Evolutionary conservation across 805 yeast species (phyloP).

Genomic region (Saturnispora besseyi): DNA sequence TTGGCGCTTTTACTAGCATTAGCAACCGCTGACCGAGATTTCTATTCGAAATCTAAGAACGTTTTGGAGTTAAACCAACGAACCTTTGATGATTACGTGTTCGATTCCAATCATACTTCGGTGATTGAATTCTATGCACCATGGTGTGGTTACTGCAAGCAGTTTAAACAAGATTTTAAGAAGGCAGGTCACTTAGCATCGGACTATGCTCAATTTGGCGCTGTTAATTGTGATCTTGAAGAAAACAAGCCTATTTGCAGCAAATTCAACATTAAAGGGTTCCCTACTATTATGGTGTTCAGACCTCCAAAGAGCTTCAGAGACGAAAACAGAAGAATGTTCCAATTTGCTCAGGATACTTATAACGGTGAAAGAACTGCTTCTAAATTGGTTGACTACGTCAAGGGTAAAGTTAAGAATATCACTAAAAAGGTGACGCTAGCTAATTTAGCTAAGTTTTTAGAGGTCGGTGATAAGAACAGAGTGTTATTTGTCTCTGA

Average conservation of each 20-base stretch:
- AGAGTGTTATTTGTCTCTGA: constrained; percentile 48
- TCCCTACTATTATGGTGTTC: constrained; percentile 75
- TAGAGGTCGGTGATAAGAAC: constrained; percentile 15
- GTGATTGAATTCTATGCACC: constrained; percentile 91
- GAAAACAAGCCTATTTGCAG: constrained; percentile 63
- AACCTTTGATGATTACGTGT: constrained; percentile 59
- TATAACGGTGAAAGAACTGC: constrained; percentile 56
- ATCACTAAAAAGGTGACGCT: constrained; percentile 46
- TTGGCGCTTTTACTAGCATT: background rate
- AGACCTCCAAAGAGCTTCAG: constrained; percentile 60
- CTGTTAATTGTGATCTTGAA: constrained; percentile 77
- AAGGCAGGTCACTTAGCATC: constrained; percentile 55
- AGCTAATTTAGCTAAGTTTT: constrained; percentile 23
- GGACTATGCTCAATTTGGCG: constrained; percentile 56
- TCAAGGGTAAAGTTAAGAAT: constrained; percentile 53
- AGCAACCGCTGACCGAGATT: constrained; percentile 4
- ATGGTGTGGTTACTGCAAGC: constrained; percentile 94
- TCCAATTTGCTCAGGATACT: constrained; percentile 30
- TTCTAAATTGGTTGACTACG: constrained; percentile 44
- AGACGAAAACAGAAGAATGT: background rate
- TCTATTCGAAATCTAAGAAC: constrained; percentile 19
- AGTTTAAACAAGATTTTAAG: constrained; percentile 52
- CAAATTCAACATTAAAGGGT: constrained; percentile 58
- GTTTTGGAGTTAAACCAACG: constrained; percentile 22
- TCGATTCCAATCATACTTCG: constrained; percentile 65